phyloP scores from a whole-genome alignment of 2,329 filamentous ascomycete species.

The Tolypocladium sp. region DNA sequence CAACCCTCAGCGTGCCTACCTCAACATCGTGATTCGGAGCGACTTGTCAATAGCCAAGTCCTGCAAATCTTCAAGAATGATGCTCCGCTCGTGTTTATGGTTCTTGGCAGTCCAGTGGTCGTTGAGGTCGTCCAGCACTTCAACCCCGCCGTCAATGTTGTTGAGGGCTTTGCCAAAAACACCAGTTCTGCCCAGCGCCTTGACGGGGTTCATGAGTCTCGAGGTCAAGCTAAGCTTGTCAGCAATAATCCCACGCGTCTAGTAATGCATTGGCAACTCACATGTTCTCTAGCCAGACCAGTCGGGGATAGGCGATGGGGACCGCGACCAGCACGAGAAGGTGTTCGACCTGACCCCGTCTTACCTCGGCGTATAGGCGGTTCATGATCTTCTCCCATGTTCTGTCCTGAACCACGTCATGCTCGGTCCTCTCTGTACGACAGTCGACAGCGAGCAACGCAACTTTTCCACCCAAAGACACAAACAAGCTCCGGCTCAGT shows the following conservation, averaged over 20 bases:
- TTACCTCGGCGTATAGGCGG: constrained; percentile 71
- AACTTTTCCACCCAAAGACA: constrained; percentile 70
- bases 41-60: constrained; percentile 90
- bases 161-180: constrained; percentile 75
- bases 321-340: constrained; percentile 81
- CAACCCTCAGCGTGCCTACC: constrained; percentile 27
- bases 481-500: constrained; percentile 74
- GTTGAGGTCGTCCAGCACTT: constrained; percentile 85
- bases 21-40: constrained; percentile 81
- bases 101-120: constrained; percentile 97
- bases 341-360: constrained; percentile 79
- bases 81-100: constrained; percentile 82
- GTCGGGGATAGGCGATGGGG: constrained; percentile 70
- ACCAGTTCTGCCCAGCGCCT: constrained; percentile 75
- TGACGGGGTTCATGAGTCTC: constrained; percentile 76
- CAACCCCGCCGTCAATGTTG: constrained; percentile 83
- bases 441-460: constrained; percentile 84
- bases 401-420: constrained; percentile 69
- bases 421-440: constrained; percentile 78
- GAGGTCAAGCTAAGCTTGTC: constrained; percentile 61
- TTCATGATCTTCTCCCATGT: constrained; percentile 86
- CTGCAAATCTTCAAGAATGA: constrained; percentile 83
- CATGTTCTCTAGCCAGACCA: constrained; percentile 64
- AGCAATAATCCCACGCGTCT: constrained; percentile 10
- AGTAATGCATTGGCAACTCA: constrained; percentile 26